Evolutionary conservation across 2,329 filamentous ascomycete genomes (phyloP).

Genomic region (Penicillium occitanis): DNA sequence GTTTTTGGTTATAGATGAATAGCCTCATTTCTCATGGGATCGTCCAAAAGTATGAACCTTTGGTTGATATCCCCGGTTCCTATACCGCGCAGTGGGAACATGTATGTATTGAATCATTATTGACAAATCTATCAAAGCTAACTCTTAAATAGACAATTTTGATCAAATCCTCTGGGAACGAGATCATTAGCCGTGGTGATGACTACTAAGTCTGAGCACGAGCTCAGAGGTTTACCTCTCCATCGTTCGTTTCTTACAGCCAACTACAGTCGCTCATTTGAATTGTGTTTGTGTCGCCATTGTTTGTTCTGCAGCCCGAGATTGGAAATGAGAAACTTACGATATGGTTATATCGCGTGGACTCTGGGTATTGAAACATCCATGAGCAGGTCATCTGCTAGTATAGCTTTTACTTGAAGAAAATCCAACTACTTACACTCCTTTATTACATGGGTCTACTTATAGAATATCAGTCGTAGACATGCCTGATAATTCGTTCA

Average conservation of each 20-base stretch:
- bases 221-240: not conserved
- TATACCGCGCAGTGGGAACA: slow-evolving; percentile 67
- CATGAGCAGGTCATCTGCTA: not conserved
- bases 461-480: not conserved
- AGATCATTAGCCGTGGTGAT: slow-evolving; percentile 43
- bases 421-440: slow-evolving; percentile 8
- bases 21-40: slow-evolving; percentile 58
- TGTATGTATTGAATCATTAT: slow-evolving; percentile 28
- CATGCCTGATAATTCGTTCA: not conserved
- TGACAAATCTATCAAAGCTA: not conserved
- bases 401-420: not conserved
- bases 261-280: slow-evolving; percentile 11
- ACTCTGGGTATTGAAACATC: not conserved
- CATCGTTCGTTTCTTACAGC: not conserved
- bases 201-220: slow-evolving; percentile 28
- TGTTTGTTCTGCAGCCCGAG: not conserved
- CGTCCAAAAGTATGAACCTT: slow-evolving; percentile 57
- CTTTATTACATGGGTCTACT: not conserved
- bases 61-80: slow-evolving; percentile 59
- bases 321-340: not conserved
- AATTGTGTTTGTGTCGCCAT: not conserved
- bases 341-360: not conserved
- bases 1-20: slow-evolving; percentile 50
- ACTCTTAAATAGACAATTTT: slow-evolving; percentile 37
- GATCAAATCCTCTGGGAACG: slow-evolving; percentile 42